Evolutionary conservation across 805 yeast species (phyloP).

Genomic region (Saccharomycodes ludwigii): DNA sequence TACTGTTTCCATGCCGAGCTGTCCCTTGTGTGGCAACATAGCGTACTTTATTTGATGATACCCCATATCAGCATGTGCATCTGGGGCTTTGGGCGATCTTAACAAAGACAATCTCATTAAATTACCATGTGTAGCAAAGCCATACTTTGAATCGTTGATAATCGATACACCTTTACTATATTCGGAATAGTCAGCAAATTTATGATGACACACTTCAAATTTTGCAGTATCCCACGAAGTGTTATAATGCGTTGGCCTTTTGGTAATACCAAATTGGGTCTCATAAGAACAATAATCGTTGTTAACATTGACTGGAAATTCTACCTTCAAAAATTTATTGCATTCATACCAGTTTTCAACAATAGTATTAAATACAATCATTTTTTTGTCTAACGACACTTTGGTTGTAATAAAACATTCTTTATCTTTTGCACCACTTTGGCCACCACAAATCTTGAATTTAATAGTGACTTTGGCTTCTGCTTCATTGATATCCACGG

Average conservation of each 20-base stretch:
- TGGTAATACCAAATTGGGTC: conserved; percentile 86
- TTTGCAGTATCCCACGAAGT: conserved; percentile 96
- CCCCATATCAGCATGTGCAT: conserved; percentile 91
- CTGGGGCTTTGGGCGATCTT: conserved; percentile 91
- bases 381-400: conserved; percentile 44
- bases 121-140: conserved; percentile 90
- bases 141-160: conserved; percentile 78
- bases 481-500: conserved; percentile 26
- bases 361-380: conserved; percentile 39
- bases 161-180: conserved; percentile 76
- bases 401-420: conserved; percentile 49
- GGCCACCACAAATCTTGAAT: conserved; percentile 50
- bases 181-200: conserved; percentile 86
- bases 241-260: conserved; percentile 87
- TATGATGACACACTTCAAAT: conserved; percentile 91
- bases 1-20: conserved; percentile 51
- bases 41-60: conserved; percentile 72
- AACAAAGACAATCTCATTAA: conserved; percentile 73
- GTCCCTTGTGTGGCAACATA: conserved; percentile 68
- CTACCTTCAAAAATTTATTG: conserved; percentile 83
- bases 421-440: conserved; percentile 43
- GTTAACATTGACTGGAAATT: conserved; percentile 79
- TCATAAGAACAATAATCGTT: conserved; percentile 77
- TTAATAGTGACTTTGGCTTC: conserved; percentile 52
- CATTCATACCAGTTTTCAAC: conserved; percentile 78